Percentiles rank a stretch among this genome's conserved stretches.
Evolutionary conservation across 1,139 yeast genomes (phyloP).

Genomic region (Pichia sp.): DNA sequence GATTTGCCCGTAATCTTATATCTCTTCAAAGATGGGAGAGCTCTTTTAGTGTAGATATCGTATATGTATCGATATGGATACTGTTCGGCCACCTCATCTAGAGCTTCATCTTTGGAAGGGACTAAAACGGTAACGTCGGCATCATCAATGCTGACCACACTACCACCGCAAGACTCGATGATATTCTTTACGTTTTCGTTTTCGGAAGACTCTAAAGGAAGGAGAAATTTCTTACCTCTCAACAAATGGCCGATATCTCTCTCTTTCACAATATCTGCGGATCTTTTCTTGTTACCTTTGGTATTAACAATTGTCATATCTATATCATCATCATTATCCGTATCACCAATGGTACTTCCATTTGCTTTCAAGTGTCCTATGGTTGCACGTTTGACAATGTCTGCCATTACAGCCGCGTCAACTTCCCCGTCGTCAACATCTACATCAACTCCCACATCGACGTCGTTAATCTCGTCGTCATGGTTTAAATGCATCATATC

Average conservation of each 20-base stretch:
- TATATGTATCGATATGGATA: constrained; percentile 19
- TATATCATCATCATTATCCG: no score
- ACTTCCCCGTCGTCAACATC: background rate
- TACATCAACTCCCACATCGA: background rate
- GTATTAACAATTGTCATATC: no score
- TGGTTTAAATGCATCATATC: no score
- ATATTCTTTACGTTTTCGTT: constrained; percentile 16
- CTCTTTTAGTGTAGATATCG: constrained; percentile 14
- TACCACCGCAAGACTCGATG: constrained; percentile 21
- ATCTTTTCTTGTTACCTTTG: no score
- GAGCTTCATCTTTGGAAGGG: constrained; percentile 13
- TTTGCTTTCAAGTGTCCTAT: no score
- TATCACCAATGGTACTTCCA: no score
- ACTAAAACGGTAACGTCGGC: constrained; percentile 14
- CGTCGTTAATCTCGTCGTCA: no score
- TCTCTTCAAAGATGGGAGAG: constrained; percentile 13
- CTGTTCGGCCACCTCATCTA: constrained; percentile 11
- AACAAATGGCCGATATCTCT: constrained; percentile 1
- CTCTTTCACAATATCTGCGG: background rate
- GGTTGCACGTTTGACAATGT: background rate
- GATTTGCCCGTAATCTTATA: constrained; percentile 13
- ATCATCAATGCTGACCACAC: constrained; percentile 6
- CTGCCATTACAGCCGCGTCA: constrained; percentile 1
- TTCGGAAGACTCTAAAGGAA: constrained; percentile 14
- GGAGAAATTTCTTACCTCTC: constrained; percentile 14